These are phyloP conservation scores for Albizia julibrissin DNA, from an alignment of 306 rosid species.

Conservation along the genomic window DNA sequence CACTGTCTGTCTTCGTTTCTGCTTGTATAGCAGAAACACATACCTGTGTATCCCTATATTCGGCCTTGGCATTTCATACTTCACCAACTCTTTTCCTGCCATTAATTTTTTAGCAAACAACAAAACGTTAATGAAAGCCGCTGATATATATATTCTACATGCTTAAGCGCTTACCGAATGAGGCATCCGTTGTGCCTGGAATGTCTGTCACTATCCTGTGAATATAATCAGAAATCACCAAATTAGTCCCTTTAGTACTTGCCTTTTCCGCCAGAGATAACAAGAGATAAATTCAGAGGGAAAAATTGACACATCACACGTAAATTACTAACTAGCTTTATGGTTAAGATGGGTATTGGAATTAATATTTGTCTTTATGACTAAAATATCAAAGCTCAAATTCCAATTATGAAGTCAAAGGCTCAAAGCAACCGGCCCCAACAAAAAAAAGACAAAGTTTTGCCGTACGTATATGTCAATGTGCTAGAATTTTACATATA, in stretches of 20 bases:
- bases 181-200: slow-evolving; percentile 86
- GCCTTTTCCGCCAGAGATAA: neutral
- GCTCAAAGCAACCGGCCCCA: neutral
- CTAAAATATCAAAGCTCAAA: neutral
- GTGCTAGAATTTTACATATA: neutral
- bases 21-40: slow-evolving; percentile 79
- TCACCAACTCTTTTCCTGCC: slow-evolving; percentile 70
- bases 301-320: neutral
- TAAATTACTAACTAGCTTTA: neutral
- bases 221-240: slow-evolving; percentile 10
- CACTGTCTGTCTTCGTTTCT: slow-evolving; percentile 59
- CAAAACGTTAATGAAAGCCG: neutral
- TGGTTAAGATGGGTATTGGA: neutral
- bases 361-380: neutral
- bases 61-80: slow-evolving; percentile 79
- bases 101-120: neutral
- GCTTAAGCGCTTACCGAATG: slow-evolving; percentile 57
- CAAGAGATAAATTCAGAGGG: neutral
- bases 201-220: slow-evolving; percentile 88
- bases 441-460: neutral
- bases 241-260: neutral
- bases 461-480: neutral
- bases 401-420: neutral
- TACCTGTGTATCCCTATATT: slow-evolving; percentile 90
- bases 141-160: neutral